phyloP scores from a whole-genome alignment of 805 yeast species.

The Grigorovia transvaalensis region DNA sequence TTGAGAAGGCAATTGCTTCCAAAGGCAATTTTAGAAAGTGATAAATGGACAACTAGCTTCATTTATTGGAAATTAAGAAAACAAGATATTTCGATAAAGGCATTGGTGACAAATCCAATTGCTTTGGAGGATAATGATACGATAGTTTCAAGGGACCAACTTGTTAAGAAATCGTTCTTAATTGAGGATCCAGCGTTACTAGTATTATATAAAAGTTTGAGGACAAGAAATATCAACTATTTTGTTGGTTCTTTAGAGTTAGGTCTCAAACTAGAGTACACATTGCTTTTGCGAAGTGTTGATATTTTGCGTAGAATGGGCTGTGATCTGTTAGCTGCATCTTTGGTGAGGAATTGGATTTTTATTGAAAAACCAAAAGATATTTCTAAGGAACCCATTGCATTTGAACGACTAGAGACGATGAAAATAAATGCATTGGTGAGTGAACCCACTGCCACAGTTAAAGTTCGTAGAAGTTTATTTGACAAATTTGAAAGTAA shows the following conservation, averaged over 20 bases:
- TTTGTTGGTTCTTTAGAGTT: slow-evolving; percentile 37
- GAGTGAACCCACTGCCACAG: slow-evolving; percentile 15
- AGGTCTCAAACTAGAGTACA: slow-evolving; percentile 42
- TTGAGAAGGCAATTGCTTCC: slow-evolving; percentile 46
- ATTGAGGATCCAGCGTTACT: slow-evolving; percentile 78
- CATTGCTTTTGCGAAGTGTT: slow-evolving; percentile 51
- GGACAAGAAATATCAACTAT: slow-evolving; percentile 42
- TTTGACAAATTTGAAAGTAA: slow-evolving; percentile 21
- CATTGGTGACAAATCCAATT: slow-evolving; percentile 49
- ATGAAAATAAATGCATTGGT: slow-evolving; percentile 8
- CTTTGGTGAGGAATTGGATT: slow-evolving; percentile 57
- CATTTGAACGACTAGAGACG: slow-evolving; percentile 14
- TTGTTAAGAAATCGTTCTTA: slow-evolving; percentile 35
- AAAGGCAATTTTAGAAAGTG: slow-evolving; percentile 47
- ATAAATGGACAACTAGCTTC: slow-evolving; percentile 78
- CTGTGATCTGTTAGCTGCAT: slow-evolving; percentile 66
- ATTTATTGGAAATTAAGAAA: slow-evolving; percentile 56
- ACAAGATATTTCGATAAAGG: slow-evolving; percentile 45
- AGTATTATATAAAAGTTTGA: slow-evolving; percentile 50
- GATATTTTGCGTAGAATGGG: slow-evolving; percentile 79
- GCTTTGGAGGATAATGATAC: slow-evolving; percentile 26
- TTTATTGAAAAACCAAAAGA: slow-evolving; percentile 30
- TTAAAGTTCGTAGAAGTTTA: slow-evolving; percentile 18
- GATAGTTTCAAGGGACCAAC: slow-evolving; percentile 24
- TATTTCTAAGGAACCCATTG: slow-evolving; percentile 4